These are phyloP conservation scores for Saturnispora besseyi DNA, from an alignment of 805 yeast species.

Conservation along the genomic window DNA sequence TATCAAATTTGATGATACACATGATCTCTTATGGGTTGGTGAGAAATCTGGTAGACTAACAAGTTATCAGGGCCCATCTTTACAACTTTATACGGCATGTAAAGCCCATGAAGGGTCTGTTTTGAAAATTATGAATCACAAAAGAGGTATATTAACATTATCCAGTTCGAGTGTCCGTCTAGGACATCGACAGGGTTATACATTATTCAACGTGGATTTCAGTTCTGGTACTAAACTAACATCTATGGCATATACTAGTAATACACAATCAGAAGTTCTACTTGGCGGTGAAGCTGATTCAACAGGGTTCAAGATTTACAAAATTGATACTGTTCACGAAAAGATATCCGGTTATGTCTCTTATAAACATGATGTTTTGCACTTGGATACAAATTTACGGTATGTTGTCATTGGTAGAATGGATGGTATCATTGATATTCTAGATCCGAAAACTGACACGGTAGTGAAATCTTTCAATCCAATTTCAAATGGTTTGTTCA, in stretches of 20 bases:
- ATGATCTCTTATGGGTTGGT: conserved; percentile 81
- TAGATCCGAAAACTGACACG: conserved; percentile 44
- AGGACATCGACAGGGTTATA: conserved; percentile 49
- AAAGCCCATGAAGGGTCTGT: conserved; percentile 44
- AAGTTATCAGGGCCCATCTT: conserved; percentile 36
- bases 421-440: conserved; percentile 53
- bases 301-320: conserved; percentile 28
- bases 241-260: conserved; percentile 35
- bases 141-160: conserved; percentile 50
- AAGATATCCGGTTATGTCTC: conserved; percentile 28
- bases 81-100: conserved; percentile 51
- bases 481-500: conserved; percentile 54
- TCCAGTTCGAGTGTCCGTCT: conserved; percentile 43
- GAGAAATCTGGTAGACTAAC: conserved; percentile 49
- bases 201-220: conserved; percentile 26
- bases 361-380: conserved; percentile 37
- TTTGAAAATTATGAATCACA: conserved; percentile 43
- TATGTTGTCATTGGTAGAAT: conserved; percentile 49
- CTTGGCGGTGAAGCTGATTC: conserved; percentile 31
- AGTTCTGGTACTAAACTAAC: conserved; percentile 27
- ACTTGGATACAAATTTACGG: conserved; percentile 43
- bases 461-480: conserved; percentile 47
- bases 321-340: conserved; percentile 35
- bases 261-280: conserved; percentile 35
- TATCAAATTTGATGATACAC: conserved; percentile 55